Conservation (phyloP, 768 basidiomycete genomes). For the Daedaleopsis sinensis region DNA sequence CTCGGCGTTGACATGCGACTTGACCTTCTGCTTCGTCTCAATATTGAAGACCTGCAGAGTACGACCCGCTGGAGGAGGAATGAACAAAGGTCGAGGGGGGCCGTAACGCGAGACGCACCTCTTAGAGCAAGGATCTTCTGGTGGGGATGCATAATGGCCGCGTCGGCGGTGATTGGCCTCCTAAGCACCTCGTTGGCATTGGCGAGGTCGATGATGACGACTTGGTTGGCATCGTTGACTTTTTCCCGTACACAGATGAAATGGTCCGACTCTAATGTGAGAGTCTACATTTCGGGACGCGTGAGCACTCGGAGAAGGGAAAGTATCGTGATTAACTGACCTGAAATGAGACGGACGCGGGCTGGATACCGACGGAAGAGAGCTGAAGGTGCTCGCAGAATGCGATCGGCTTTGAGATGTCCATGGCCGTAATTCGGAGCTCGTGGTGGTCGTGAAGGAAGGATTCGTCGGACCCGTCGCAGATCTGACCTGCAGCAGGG, state of each 20-base stretch:
- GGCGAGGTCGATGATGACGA: slow-evolving; percentile 97
- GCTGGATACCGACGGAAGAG: slow-evolving; percentile 94
- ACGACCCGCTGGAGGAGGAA: slow-evolving; percentile 65
- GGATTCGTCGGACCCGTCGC: slow-evolving; percentile 29
- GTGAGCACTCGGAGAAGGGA: slow-evolving; percentile 1
- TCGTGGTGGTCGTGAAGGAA: slow-evolving; percentile 16
- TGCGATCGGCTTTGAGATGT: slow-evolving; percentile 71
- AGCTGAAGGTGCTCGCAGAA: slow-evolving; percentile 94
- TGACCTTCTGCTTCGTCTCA: slow-evolving; percentile 96
- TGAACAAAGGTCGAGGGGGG: slow-evolving; percentile 1
- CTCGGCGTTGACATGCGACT: slow-evolving; percentile 90
- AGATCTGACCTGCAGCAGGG: slow-evolving; percentile 27
- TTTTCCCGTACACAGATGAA: slow-evolving; percentile 98
- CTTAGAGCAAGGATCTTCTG: slow-evolving; percentile 97
- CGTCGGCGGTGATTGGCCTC: slow-evolving; percentile 96
- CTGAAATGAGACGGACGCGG: slow-evolving; percentile 96
- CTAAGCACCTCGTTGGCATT: slow-evolving; percentile 98
- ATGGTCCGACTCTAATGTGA: slow-evolving; percentile 97
- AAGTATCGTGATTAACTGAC: slow-evolving; percentile 38
- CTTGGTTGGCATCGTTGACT: slow-evolving; percentile 93
- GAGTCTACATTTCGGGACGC: slow-evolving; percentile 50
- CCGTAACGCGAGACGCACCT: slow-evolving; percentile 48
- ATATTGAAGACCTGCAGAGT: slow-evolving; percentile 99
- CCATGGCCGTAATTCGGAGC: slow-evolving; percentile 27
- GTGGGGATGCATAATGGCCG: slow-evolving; percentile 96